Conservation (phyloP, 352 stramenopile genomes). For the Globisporangium abappressorium region DNA sequence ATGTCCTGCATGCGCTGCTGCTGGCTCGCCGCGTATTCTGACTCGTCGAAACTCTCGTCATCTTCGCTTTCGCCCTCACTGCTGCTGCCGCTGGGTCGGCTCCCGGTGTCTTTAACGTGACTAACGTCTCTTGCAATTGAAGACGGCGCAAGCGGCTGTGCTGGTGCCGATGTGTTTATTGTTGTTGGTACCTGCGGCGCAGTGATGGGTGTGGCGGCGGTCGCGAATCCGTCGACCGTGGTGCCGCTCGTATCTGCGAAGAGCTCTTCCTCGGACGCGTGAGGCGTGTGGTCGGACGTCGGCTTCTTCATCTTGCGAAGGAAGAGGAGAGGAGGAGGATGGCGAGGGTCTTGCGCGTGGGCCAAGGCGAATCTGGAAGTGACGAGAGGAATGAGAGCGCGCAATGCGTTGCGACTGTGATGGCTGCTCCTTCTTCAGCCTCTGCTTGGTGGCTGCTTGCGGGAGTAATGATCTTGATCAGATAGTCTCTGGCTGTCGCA, state of each 20-base stretch:
- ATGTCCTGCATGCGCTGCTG: slow-evolving; percentile 28
- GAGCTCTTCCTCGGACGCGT: slow-evolving; percentile 13
- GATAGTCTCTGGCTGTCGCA: background rate
- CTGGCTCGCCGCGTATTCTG: slow-evolving; percentile 11
- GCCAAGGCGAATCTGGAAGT: slow-evolving; percentile 1
- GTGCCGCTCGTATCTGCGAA: slow-evolving; percentile 11
- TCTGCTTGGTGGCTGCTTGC: slow-evolving; percentile 10
- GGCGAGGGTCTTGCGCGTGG: background rate
- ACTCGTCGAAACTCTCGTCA: slow-evolving; percentile 17
- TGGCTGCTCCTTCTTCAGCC: background rate
- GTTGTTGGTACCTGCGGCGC: background rate
- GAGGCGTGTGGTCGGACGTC: background rate
- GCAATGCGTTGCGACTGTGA: background rate
- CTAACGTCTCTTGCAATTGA: background rate
- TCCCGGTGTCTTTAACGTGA: slow-evolving; percentile 18
- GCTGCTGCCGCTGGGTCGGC: background rate
- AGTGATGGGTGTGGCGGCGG: background rate
- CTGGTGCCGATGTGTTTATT: background rate
- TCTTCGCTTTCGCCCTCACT: slow-evolving; percentile 11
- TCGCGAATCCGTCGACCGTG: background rate
- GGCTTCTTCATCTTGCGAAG: slow-evolving; percentile 1
- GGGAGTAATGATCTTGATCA: background rate
- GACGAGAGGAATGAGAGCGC: background rate
- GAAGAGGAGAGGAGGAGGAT: background rate
- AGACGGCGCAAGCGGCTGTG: background rate